Evolutionary conservation across 1,284 basidiomycete species (phyloP).

Genomic region (Thelephora terrestris): DNA sequence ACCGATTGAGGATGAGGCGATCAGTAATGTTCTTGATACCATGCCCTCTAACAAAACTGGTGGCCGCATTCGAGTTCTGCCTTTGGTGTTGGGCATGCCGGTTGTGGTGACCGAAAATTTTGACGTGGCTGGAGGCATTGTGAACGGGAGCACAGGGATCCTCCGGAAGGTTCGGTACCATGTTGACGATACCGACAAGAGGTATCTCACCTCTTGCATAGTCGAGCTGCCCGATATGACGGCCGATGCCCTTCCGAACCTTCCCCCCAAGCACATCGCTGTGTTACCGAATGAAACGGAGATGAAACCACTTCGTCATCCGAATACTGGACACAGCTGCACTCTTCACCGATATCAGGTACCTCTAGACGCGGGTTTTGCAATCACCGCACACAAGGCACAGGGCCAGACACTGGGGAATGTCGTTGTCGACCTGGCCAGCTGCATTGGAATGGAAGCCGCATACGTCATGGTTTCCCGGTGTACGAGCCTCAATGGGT

Average conservation of each 20-base stretch:
- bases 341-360: slow-evolving; percentile 4
- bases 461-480: slow-evolving; percentile 17
- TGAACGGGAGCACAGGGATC: slow-evolving; percentile 24
- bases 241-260: too few species aligned
- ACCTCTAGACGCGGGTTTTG: slow-evolving; percentile 12
- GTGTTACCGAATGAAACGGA: too few species aligned
- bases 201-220: too few species aligned
- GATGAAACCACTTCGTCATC: too few species aligned
- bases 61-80: slow-evolving; percentile 17
- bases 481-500: slow-evolving; percentile 8
- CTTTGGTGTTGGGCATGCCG: slow-evolving; percentile 26
- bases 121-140: slow-evolving; percentile 23
- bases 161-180: slow-evolving; percentile 7
- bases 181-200: too few species aligned
- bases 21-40: background rate
- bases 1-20: too few species aligned
- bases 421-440: slow-evolving; percentile 12
- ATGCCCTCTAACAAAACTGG: slow-evolving; percentile 17
- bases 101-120: slow-evolving; percentile 25
- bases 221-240: too few species aligned
- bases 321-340: too few species aligned
- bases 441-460: slow-evolving; percentile 4
- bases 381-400: slow-evolving; percentile 15
- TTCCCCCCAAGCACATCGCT: too few species aligned
- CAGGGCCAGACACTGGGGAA: slow-evolving; percentile 12